Conservation (phyloP, 495 filamentous ascomycete genomes). For the Trichoderma erinaceum region DNA sequence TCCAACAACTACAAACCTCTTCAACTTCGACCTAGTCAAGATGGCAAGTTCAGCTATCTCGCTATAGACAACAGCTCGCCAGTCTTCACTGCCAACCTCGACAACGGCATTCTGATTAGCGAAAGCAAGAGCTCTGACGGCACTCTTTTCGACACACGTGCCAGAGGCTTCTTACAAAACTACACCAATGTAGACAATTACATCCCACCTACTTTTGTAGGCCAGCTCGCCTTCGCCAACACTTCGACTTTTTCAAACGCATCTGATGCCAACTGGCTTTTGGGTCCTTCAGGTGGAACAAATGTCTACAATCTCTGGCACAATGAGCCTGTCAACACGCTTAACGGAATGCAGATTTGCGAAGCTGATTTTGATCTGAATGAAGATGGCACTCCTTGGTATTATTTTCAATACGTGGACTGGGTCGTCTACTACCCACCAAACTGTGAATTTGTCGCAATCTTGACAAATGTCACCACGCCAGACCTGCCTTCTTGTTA, state of each 20-base stretch:
- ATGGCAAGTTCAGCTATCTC: background rate
- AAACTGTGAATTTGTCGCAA: conserved; percentile 3
- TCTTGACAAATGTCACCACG: background rate
- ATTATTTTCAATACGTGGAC: conserved; percentile 7
- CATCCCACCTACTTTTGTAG: background rate
- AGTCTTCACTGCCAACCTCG: background rate
- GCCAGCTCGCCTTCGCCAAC: conserved; percentile 2
- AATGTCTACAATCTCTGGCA: conserved; percentile 5
- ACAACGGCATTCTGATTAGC: background rate
- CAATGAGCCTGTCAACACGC: background rate
- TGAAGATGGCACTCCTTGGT: conserved; percentile 6
- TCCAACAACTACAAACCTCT: background rate
- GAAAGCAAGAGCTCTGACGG: background rate
- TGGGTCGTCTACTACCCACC: background rate
- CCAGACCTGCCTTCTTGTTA: background rate
- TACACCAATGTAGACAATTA: background rate
- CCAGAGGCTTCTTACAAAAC: conserved; percentile 1
- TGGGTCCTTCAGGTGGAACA: background rate
- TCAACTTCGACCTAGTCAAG: background rate
- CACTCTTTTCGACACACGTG: background rate
- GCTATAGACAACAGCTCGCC: conserved; percentile 5
- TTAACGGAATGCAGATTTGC: conserved; percentile 6
- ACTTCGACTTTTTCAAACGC: background rate
- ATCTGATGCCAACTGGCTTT: background rate
- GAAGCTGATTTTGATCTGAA: conserved; percentile 5